Percentiles rank a stretch among this genome's conserved stretches.
phyloP scores from a whole-genome alignment of 805 yeast genomes.

The Myxozyma udenii region DNA sequence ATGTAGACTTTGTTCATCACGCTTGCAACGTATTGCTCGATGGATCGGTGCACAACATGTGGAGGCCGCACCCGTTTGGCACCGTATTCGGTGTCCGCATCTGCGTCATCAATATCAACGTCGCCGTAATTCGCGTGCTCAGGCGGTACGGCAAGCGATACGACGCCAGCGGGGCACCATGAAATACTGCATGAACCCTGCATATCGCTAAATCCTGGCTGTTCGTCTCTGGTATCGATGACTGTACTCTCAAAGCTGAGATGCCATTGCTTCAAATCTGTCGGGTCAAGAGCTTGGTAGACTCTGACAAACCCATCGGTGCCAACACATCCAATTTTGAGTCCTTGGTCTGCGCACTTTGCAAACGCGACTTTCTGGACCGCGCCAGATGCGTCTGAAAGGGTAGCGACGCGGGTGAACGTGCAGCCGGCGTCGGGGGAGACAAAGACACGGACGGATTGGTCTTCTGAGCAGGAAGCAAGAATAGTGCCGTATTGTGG shows the following conservation, averaged over 20 bases:
- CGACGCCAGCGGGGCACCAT: constrained; percentile 24
- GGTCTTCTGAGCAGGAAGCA: constrained; percentile 86
- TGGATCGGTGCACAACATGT: constrained; percentile 51
- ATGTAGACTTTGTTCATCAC: constrained; percentile 85
- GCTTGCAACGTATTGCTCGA: constrained; percentile 74
- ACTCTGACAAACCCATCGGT: constrained; percentile 81
- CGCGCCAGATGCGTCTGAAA: constrained; percentile 86
- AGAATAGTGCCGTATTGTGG: constrained; percentile 88
- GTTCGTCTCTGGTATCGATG: neutral
- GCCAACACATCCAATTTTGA: constrained; percentile 81
- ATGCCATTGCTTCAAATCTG: constrained; percentile 82
- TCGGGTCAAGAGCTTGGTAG: constrained; percentile 85
- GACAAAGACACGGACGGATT: constrained; percentile 87
- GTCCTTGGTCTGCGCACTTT: constrained; percentile 69
- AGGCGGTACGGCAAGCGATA: constrained; percentile 1
- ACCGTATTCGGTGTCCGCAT: neutral
- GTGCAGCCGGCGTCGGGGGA: constrained; percentile 82
- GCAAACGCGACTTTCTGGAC: constrained; percentile 87
- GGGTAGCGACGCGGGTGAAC: constrained; percentile 71
- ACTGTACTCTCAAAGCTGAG: constrained; percentile 64
- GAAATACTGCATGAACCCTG: constrained; percentile 22
- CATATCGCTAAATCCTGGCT: constrained; percentile 11
- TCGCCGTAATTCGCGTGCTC: neutral
- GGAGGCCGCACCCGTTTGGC: neutral
- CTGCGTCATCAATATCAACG: neutral